These are phyloP conservation scores for Nemania sp. DNA, from an alignment of 2,329 filamentous ascomycete species.

Conservation along the genomic window DNA sequence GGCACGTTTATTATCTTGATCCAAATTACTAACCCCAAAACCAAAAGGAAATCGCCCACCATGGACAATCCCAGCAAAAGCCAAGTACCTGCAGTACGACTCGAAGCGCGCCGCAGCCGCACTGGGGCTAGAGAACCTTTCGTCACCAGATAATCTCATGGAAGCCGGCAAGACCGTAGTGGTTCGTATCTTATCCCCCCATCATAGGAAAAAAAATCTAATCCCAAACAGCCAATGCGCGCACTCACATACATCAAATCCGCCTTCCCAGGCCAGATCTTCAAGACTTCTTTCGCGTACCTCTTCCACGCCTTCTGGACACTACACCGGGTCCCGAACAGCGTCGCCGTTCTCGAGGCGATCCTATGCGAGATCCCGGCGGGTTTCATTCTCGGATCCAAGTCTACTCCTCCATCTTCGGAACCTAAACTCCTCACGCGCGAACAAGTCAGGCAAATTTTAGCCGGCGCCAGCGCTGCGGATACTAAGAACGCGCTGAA, in stretches of 20 bases:
- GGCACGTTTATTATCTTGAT: not conserved
- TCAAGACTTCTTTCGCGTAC: slow-evolving; percentile 56
- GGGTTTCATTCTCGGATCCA: slow-evolving; percentile 12
- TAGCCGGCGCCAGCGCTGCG: slow-evolving; percentile 54
- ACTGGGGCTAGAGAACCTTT: slow-evolving; percentile 43
- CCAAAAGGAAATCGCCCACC: slow-evolving; percentile 69
- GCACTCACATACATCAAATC: slow-evolving; percentile 68
- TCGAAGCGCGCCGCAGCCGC: slow-evolving; percentile 44
- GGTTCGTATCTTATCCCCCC: slow-evolving; percentile 15
- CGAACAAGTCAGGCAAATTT: slow-evolving; percentile 57
- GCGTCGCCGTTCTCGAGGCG: slow-evolving; percentile 14
- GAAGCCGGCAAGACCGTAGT: slow-evolving; percentile 49
- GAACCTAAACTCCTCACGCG: slow-evolving; percentile 50
- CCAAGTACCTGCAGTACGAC: slow-evolving; percentile 55
- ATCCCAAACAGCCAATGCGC: slow-evolving; percentile 55
- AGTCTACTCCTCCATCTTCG: not conserved
- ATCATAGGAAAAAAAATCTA: not conserved
- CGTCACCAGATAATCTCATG: slow-evolving; percentile 50
- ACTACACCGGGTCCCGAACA: slow-evolving; percentile 29
- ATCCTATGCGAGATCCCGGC: slow-evolving; percentile 26
- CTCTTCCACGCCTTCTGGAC: slow-evolving; percentile 66
- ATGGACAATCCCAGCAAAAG: slow-evolving; percentile 71
- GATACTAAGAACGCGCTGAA: slow-evolving; percentile 53
- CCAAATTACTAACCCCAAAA: not conserved
- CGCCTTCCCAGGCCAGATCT: slow-evolving; percentile 52